phyloP scores from a whole-genome alignment of 1,284 basidiomycete genomes.

The Boletellus deceptivus region DNA sequence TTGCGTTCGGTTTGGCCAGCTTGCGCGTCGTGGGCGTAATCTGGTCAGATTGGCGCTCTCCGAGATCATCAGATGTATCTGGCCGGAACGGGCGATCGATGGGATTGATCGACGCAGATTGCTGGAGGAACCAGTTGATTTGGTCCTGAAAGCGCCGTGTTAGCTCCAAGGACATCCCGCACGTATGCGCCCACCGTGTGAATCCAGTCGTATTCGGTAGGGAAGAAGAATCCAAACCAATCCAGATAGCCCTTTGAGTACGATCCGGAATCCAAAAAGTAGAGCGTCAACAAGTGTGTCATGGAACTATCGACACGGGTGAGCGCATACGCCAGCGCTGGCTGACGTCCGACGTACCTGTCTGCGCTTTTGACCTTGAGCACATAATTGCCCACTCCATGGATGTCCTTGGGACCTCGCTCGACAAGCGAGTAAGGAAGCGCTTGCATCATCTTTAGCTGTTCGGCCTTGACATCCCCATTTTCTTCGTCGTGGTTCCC shows the following conservation, averaged over 20 bases:
- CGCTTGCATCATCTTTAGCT: constrained; percentile 70
- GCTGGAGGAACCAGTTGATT: constrained; percentile 84
- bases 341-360: constrained; percentile 39
- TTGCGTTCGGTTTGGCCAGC: constrained; percentile 85
- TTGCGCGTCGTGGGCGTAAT: constrained; percentile 51
- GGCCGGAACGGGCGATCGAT: constrained; percentile 82
- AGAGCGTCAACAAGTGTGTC: constrained; percentile 84
- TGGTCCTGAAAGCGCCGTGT: constrained; percentile 49
- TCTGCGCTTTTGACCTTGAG: constrained; percentile 75
- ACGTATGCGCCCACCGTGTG: constrained; percentile 44
- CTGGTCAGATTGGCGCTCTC: constrained; percentile 56
- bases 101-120: constrained; percentile 66
- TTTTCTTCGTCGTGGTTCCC: constrained; percentile 91
- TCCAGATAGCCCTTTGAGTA: constrained; percentile 62
- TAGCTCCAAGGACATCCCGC: not conserved
- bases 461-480: constrained; percentile 57
- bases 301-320: constrained; percentile 54
- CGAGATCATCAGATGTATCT: constrained; percentile 66
- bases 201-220: constrained; percentile 81
- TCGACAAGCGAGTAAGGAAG: constrained; percentile 85
- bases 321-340: constrained; percentile 2
- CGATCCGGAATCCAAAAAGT: constrained; percentile 89
- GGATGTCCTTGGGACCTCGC: constrained; percentile 76
- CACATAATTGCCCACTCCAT: constrained; percentile 88
- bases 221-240: constrained; percentile 58